phyloP scores from a whole-genome alignment of 345 rosid species.

The Bretschneidera sinensis region DNA sequence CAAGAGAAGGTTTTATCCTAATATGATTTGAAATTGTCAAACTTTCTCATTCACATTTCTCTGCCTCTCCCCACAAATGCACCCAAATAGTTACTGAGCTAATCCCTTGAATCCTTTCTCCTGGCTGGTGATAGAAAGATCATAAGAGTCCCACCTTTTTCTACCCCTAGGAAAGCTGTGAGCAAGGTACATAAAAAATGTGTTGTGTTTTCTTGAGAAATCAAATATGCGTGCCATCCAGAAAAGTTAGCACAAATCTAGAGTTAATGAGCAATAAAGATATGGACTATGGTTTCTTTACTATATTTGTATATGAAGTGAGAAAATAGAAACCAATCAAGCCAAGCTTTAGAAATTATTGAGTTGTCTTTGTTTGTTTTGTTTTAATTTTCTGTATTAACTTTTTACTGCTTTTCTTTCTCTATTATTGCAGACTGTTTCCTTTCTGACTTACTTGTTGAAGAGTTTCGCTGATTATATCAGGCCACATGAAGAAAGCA shows the following conservation, averaged over 20 bases:
- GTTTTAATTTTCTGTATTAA: not conserved
- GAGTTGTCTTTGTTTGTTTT: not conserved
- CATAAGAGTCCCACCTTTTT: too few species aligned
- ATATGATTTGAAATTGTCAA: not conserved
- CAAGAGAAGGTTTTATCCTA: not conserved
- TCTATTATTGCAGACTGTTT: slow-evolving; percentile 73
- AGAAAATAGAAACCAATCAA: not conserved
- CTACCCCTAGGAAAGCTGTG: not conserved
- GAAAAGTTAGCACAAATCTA: not conserved
- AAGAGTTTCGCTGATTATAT: slow-evolving; percentile 96
- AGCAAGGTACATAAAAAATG: not conserved
- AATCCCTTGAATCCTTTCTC: too few species aligned
- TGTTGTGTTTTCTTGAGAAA: not conserved
- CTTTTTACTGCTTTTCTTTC: slow-evolving; percentile 16
- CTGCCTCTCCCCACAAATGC: not conserved
- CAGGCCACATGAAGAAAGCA: slow-evolving; percentile 95
- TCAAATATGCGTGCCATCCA: too few species aligned
- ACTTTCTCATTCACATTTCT: not conserved
- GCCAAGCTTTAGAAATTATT: not conserved
- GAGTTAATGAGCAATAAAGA: not conserved
- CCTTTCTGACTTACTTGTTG: slow-evolving; percentile 90
- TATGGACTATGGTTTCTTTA: not conserved
- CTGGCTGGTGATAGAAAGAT: not conserved
- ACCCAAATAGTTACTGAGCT: too few species aligned
- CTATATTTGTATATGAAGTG: not conserved